A percentile compares a stretch with the other conserved stretches of the same genome.
phyloP scores from a whole-genome alignment of 768 basidiomycete genomes.

The Boletellus ananas region DNA sequence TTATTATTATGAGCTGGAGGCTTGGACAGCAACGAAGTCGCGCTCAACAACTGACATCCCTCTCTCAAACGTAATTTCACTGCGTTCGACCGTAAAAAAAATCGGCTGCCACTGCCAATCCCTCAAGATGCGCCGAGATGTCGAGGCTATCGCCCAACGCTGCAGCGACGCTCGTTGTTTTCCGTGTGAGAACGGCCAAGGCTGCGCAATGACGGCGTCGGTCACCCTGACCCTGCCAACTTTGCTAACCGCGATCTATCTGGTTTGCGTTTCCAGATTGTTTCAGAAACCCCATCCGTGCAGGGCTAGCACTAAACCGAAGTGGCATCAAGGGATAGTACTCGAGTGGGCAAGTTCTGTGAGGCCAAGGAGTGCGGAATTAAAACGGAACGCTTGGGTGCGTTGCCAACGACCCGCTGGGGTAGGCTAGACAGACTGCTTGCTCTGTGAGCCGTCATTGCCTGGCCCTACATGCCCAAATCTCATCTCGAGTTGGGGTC shows the following conservation, averaged over 20 bases:
- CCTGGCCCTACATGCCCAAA: not conserved
- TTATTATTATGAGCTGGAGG: conserved; percentile 1
- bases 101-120: not conserved
- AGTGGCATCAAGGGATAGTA: conserved; percentile 5
- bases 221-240: not conserved
- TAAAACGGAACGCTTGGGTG: conserved; percentile 8
- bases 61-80: conserved; percentile 13
- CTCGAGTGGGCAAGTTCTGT: not conserved
- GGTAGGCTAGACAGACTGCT: too few relatives aligned
- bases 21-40: not conserved
- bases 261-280: not conserved
- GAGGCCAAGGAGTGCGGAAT: not conserved
- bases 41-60: not conserved
- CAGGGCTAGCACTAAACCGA: conserved; percentile 6
- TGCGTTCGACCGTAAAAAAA: not conserved
- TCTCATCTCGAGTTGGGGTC: not conserved
- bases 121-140: conserved; percentile 7
- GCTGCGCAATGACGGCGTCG: conserved; percentile 7
- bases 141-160: conserved; percentile 4
- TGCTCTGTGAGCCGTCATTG: not conserved
- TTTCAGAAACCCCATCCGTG: conserved; percentile 1
- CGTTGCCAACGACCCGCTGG: too few relatives aligned
- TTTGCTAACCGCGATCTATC: conserved; percentile 2
- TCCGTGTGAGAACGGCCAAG: conserved; percentile 4
- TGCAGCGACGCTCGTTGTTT: not conserved